A percentile compares a stretch with the other conserved stretches of the same genome.
These are phyloP conservation scores for Tirmania nivea DNA, from an alignment of 495 filamentous ascomycete species.

Conservation along the genomic window DNA sequence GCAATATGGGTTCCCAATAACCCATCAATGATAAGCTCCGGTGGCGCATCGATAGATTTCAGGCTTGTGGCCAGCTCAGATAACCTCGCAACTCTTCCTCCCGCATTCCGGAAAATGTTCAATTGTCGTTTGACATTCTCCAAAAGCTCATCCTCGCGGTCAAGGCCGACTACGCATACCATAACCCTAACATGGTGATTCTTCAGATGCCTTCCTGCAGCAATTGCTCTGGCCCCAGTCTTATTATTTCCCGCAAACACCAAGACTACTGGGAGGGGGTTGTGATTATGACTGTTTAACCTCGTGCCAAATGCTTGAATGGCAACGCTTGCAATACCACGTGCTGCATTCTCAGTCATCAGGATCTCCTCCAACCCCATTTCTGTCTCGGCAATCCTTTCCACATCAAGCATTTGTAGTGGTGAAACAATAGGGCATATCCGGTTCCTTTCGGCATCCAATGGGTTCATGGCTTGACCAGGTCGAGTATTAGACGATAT, in stretches of 20 bases:
- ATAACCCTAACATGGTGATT: constrained; percentile 59
- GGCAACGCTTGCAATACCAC: constrained; percentile 67
- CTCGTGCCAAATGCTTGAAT: constrained; percentile 33
- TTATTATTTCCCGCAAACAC: constrained; percentile 77
- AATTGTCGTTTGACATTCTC: constrained; percentile 41
- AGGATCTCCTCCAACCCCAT: constrained; percentile 72
- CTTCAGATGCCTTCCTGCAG: constrained; percentile 66
- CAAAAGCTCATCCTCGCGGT: constrained; percentile 49
- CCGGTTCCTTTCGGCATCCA: constrained; percentile 38
- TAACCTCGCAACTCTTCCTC: constrained; percentile 42
- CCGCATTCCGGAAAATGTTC: constrained; percentile 53
- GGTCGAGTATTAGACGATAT: constrained; percentile 5
- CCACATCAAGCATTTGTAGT: constrained; percentile 69
- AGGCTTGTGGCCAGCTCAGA: constrained; percentile 30
- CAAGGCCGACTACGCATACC: constrained; percentile 61
- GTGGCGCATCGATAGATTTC: constrained; percentile 29
- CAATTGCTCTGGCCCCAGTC: constrained; percentile 60
- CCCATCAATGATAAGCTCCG: constrained; percentile 74
- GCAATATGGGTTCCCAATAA: constrained; percentile 61
- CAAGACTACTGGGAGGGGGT: constrained; percentile 45
- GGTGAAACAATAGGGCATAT: constrained; percentile 64
- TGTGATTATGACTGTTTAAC: constrained; percentile 22
- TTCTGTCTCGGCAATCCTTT: constrained; percentile 65
- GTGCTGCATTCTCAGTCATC: constrained; percentile 74
- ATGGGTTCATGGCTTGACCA: constrained; percentile 14